A percentile compares a stretch with the other conserved stretches of the same genome.
Conservation (phyloP, 495 filamentous ascomycete genomes). For the Physcia stellaris region DNA sequence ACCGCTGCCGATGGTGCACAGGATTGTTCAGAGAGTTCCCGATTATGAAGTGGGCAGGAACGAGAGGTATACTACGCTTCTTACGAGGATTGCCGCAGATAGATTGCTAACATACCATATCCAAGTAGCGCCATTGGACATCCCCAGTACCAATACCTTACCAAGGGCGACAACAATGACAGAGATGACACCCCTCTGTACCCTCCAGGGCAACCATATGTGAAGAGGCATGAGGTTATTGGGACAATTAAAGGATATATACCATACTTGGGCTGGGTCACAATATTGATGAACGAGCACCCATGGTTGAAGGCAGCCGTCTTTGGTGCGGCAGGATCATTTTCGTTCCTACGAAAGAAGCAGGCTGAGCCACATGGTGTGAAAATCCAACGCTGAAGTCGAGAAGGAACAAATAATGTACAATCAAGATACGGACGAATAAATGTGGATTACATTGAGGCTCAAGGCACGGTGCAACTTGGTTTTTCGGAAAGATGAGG, state of each 20-base stretch:
- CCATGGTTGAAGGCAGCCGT: too few relatives aligned
- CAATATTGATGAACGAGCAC: slow-evolving; percentile 4
- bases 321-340: too few relatives aligned
- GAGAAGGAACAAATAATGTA: too few relatives aligned
- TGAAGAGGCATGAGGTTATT: slow-evolving; percentile 15
- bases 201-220: slow-evolving; percentile 10
- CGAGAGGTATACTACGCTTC: neutral
- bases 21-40: slow-evolving; percentile 15
- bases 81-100: neutral
- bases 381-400: too few relatives aligned
- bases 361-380: too few relatives aligned
- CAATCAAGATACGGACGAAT: too few relatives aligned
- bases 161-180: slow-evolving; percentile 21
- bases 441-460: too few relatives aligned
- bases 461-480: too few relatives aligned
- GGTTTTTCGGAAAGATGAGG: too few relatives aligned
- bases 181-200: slow-evolving; percentile 16
- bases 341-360: too few relatives aligned
- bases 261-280: slow-evolving; percentile 13
- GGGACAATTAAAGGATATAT: slow-evolving; percentile 16
- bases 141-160: slow-evolving; percentile 13
- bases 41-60: slow-evolving; percentile 1
- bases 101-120: slow-evolving; percentile 1
- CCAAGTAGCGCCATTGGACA: too few relatives aligned
- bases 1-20: slow-evolving; percentile 25